Conservation (phyloP, 345 rosid genomes). For the Anastatica hierochuntica region DNA sequence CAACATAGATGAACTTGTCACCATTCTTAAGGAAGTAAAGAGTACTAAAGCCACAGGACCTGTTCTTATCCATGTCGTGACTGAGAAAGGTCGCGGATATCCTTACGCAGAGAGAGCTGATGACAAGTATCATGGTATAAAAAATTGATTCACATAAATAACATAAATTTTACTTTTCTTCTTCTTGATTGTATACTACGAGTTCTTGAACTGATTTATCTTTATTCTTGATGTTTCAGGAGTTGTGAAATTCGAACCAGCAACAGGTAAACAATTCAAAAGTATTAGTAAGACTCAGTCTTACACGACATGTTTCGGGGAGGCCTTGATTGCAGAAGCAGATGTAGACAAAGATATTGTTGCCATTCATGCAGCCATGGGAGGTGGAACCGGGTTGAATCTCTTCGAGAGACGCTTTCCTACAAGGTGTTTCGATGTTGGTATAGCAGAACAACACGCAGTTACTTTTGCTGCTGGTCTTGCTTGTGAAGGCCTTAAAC, state of each 20-base stretch:
- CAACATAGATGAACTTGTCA: constrained; percentile 69
- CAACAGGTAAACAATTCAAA: constrained; percentile 94
- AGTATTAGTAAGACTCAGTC: constrained; percentile 50
- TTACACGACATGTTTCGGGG: constrained; percentile 85
- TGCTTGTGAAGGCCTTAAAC: constrained; percentile 92
- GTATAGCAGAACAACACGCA: constrained; percentile 96
- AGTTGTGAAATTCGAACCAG: constrained; percentile 83
- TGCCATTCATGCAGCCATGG: constrained; percentile 99
- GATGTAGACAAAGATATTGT: constrained; percentile 73
- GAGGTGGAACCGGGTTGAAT: constrained; percentile 95
- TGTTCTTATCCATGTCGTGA: constrained; percentile 86
- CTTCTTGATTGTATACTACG: no score
- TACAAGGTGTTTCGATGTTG: constrained; percentile 83
- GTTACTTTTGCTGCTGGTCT: constrained; percentile 98
- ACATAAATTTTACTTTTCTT: not conserved
- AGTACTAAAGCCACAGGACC: constrained; percentile 86
- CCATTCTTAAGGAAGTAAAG: constrained; percentile 91
- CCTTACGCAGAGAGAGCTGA: constrained; percentile 95
- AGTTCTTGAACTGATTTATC: not conserved
- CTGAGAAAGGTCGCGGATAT: constrained; percentile 98
- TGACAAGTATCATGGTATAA: constrained; percentile 94
- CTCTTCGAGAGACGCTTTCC: constrained; percentile 85
- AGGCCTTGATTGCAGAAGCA: constrained; percentile 90
- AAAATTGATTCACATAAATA: not conserved
- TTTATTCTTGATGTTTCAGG: constrained; percentile 38